Percentiles rank a stretch among this genome's conserved stretches.
Evolutionary conservation across 768 basidiomycete genomes (phyloP).

Genomic region (Favolaschia claudopus): DNA sequence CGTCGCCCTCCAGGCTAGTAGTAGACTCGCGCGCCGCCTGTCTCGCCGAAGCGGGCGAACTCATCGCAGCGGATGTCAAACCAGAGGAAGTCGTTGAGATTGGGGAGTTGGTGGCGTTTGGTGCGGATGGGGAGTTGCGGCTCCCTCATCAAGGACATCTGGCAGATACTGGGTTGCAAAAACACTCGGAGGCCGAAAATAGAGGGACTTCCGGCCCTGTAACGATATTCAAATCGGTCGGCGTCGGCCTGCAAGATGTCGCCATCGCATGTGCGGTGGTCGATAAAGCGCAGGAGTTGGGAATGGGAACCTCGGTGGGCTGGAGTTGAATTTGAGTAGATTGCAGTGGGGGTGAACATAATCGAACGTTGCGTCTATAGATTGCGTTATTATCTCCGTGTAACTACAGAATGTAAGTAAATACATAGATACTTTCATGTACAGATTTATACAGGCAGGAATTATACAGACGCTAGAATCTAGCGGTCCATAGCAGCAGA

Average conservation of each 20-base stretch:
- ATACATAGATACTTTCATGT: slow-evolving; percentile 6
- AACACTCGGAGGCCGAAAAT: not conserved
- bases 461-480: slow-evolving; percentile 7
- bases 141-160: no score
- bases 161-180: not conserved
- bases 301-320: slow-evolving; percentile 57
- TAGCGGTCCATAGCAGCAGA: no score
- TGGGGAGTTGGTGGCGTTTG: slow-evolving; percentile 60
- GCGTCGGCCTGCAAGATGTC: slow-evolving; percentile 87
- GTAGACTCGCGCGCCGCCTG: slow-evolving; percentile 83
- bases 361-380: no score
- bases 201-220: slow-evolving; percentile 52
- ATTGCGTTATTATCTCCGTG: no score
- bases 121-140: slow-evolving; percentile 15
- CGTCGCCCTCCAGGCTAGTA: slow-evolving; percentile 62
- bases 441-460: slow-evolving; percentile 15
- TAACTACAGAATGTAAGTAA: no score
- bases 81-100: slow-evolving; percentile 65
- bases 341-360: no score
- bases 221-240: slow-evolving; percentile 90
- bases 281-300: slow-evolving; percentile 60
- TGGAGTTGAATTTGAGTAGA: slow-evolving; percentile 10
- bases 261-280: slow-evolving; percentile 79
- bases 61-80: slow-evolving; percentile 61
- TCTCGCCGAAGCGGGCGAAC: slow-evolving; percentile 80